Conservation (phyloP, 257 asterid genomes). For the Rhazya stricta region DNA sequence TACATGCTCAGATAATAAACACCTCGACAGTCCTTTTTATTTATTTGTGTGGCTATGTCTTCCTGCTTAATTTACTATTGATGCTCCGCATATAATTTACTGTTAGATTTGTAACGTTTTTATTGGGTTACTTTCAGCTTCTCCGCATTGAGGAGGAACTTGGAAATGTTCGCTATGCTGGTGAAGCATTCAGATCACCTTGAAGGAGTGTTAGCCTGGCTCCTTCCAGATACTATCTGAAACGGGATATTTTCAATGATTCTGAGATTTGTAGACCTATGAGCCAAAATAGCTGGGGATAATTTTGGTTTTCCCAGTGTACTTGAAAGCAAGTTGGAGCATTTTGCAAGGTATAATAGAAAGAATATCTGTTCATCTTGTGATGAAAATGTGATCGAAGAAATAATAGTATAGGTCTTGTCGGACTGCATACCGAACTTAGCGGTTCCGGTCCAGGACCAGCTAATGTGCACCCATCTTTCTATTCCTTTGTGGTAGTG, state of each 20-base stretch:
- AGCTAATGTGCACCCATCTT: background rate
- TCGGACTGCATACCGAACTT: background rate
- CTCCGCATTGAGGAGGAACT: constrained; percentile 96
- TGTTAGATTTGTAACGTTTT: background rate
- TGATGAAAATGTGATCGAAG: background rate
- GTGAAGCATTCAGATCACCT: constrained; percentile 86
- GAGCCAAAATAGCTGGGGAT: background rate
- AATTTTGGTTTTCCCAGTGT: constrained; percentile 5
- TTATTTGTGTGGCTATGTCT: too few relatives aligned
- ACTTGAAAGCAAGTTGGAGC: background rate
- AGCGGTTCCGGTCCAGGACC: background rate
- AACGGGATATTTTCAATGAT: background rate
- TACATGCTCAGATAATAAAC: background rate
- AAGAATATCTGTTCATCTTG: background rate
- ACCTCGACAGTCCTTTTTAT: background rate
- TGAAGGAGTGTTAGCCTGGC: constrained; percentile 21
- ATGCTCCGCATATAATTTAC: background rate
- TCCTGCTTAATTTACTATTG: too few relatives aligned
- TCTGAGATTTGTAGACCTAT: background rate
- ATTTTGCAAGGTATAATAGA: background rate
- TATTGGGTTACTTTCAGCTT: constrained; percentile 43
- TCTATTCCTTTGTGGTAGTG: background rate
- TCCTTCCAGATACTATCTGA: background rate
- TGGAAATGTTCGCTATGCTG: constrained; percentile 90
- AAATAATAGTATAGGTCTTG: background rate